These are phyloP conservation scores for Globisporangium splendens DNA, from an alignment of 352 stramenopile species.

Conservation along the genomic window DNA sequence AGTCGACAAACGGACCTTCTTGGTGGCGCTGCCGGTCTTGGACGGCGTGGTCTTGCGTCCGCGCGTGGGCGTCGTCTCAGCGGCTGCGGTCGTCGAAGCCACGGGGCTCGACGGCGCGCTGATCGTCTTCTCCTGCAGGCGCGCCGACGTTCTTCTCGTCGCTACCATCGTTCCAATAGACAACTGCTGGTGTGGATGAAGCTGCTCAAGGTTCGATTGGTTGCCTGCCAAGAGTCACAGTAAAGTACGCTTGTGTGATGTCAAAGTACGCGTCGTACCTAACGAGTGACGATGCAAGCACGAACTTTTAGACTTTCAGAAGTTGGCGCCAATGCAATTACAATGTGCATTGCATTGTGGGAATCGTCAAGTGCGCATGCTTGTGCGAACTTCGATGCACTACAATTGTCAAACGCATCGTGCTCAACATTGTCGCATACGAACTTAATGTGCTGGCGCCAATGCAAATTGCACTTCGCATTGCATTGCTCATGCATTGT, in stretches of 20 bases:
- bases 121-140: constrained; percentile 47
- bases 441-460: not conserved
- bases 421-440: too few species aligned
- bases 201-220: not conserved
- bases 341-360: too few species aligned
- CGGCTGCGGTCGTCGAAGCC: not conserved
- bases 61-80: constrained; percentile 11
- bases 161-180: constrained; percentile 43
- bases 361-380: too few species aligned
- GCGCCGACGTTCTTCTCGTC: constrained; percentile 54
- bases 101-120: constrained; percentile 9
- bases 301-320: too few species aligned
- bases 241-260: not conserved
- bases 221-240: not conserved
- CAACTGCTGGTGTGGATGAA: not conserved
- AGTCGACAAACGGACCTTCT: constrained; percentile 11
- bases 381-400: too few species aligned
- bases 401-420: too few species aligned
- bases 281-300: too few species aligned
- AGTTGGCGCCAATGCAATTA: not conserved
- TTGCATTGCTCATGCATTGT: not conserved
- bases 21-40: constrained; percentile 8
- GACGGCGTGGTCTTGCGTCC: constrained; percentile 8
- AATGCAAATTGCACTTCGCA: constrained; percentile 1
- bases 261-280: constrained; percentile 8